These are phyloP conservation scores for Plasmopara halstedii DNA, from an alignment of 352 stramenopile genomes.

Conservation along the genomic window DNA sequence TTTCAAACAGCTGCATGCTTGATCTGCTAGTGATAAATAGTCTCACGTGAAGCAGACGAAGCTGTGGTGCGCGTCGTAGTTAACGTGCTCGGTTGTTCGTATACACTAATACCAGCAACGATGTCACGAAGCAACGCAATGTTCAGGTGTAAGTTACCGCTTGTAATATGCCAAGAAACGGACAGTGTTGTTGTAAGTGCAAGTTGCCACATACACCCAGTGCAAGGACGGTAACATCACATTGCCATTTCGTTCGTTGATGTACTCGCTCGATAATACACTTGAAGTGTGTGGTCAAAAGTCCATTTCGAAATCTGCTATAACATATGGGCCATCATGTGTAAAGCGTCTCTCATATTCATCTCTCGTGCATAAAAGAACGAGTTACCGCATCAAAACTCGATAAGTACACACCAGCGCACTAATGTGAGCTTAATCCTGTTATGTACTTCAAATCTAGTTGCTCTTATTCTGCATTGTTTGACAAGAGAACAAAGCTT, in stretches of 20 bases:
- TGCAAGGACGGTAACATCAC: background rate
- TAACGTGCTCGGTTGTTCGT: conserved; percentile 2
- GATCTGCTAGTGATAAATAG: too few species aligned
- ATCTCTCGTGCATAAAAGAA: too few species aligned
- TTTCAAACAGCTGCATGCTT: too few species aligned
- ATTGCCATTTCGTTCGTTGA: background rate
- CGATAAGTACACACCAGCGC: too few species aligned
- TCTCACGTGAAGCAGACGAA: conserved; percentile 12
- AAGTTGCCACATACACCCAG: background rate
- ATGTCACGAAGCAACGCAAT: conserved; percentile 6
- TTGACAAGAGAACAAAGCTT: too few species aligned
- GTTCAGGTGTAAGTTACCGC: conserved; percentile 8
- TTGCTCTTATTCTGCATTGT: too few species aligned
- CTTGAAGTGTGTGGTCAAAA: background rate
- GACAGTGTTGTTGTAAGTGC: conserved; percentile 5
- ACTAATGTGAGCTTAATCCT: too few species aligned
- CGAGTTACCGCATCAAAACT: too few species aligned
- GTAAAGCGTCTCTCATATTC: too few species aligned
- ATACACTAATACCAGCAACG: background rate
- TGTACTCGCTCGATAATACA: background rate
- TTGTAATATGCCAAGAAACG: conserved; percentile 5
- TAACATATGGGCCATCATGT: too few species aligned
- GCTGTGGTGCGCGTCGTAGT: conserved; percentile 6
- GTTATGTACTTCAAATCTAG: too few species aligned
- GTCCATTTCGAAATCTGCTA: background rate